phyloP scores from a whole-genome alignment of 257 asterid species.

The Prunella vulgaris region DNA sequence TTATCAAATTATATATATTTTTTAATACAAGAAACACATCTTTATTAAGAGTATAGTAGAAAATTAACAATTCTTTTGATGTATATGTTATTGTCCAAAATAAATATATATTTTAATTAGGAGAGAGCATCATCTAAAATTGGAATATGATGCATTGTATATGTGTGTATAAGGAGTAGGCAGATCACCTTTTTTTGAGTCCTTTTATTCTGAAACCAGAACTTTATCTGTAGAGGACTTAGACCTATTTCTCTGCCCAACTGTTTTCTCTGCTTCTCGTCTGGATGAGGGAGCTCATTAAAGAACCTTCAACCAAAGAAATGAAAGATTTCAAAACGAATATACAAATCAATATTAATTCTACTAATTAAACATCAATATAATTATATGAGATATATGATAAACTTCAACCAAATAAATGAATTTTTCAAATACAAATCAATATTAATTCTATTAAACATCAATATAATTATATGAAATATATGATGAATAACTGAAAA shows the following conservation, averaged over 20 bases:
- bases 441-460: too few relatives aligned
- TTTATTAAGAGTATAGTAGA: too few relatives aligned
- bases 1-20: too few relatives aligned
- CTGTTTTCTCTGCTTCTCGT: conserved; percentile 39
- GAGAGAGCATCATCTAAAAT: not conserved
- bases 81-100: too few relatives aligned
- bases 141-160: not conserved
- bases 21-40: too few relatives aligned
- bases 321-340: not conserved
- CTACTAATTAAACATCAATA: not conserved
- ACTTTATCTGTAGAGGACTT: conserved; percentile 45
- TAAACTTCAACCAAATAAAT: conserved; percentile 18
- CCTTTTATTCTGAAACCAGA: conserved; percentile 65
- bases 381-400: too few relatives aligned
- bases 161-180: not conserved
- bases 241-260: conserved; percentile 39
- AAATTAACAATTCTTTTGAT: too few relatives aligned
- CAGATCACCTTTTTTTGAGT: conserved; percentile 41
- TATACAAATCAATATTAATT: too few relatives aligned
- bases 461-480: too few relatives aligned
- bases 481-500: too few relatives aligned
- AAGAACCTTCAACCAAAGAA: conserved; percentile 28
- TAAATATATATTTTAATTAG: not conserved
- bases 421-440: too few relatives aligned
- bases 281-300: conserved; percentile 44